Percentiles rank a stretch among this genome's conserved stretches.
These are phyloP conservation scores for Trebouxia gelatinosa DNA, from an alignment of 163 green algal species.

Conservation along the genomic window DNA sequence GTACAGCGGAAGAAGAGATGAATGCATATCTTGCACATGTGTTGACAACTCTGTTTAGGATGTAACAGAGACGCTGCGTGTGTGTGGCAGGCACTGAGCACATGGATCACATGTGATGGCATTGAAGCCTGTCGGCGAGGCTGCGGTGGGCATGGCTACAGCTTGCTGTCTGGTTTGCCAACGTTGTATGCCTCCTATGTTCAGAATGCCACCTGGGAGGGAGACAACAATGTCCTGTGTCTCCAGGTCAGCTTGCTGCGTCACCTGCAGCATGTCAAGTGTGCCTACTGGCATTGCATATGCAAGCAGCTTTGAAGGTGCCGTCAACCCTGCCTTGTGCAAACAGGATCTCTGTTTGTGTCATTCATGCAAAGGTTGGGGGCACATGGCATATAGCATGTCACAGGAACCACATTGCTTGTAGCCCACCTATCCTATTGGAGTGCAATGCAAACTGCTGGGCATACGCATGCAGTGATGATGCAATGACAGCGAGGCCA, in stretches of 20 bases:
- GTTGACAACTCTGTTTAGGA: too few species aligned
- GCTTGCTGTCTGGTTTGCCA: conserved; percentile 76
- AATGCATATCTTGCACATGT: background rate
- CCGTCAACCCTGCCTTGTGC: background rate
- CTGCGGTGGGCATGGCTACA: conserved; percentile 90
- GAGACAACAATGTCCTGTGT: conserved; percentile 81
- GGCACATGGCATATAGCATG: too few species aligned
- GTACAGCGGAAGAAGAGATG: background rate
- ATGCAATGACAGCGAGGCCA: too few species aligned
- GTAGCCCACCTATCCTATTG: too few species aligned
- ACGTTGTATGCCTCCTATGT: conserved; percentile 81
- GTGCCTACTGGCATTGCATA: too few species aligned
- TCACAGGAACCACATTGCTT: too few species aligned
- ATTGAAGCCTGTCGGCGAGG: conserved; percentile 63
- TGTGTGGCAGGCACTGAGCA: conserved; percentile 72
- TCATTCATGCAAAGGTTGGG: too few species aligned
- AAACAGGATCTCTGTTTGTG: background rate
- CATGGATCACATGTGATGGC: conserved; percentile 65
- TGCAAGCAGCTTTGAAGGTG: too few species aligned
- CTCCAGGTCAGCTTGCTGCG: conserved; percentile 33
- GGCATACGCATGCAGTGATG: too few species aligned
- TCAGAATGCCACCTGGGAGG: conserved; percentile 93
- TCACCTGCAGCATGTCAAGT: too few species aligned
- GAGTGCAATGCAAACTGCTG: too few species aligned
- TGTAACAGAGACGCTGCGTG: too few species aligned